Base-by-base conservation (phyloP, 73 alveolate species). In the Stentor roeselii region DNA sequence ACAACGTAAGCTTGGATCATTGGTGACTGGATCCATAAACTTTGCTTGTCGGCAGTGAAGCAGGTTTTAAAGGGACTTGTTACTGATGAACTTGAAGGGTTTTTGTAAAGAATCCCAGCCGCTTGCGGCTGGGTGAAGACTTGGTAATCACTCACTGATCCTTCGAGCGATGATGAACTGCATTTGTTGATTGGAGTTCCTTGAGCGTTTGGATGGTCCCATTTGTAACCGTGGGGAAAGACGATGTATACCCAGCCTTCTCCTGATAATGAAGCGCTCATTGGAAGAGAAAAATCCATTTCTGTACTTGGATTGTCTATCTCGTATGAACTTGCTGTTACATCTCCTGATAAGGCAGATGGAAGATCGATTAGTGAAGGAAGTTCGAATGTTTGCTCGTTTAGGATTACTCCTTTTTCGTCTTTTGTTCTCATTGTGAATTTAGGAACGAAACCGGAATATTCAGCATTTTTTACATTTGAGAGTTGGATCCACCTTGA, bases 201-300 rank as follows among this genome's bases (percentile, higher is more conserved):
- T 39, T 76, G 84, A 76, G 84, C 36, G 39, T 39, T 39, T 21
- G 75, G 74, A 39, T 76, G 39, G n/a, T 76, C 59, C 84, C 84
- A 76, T 35, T 76, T 76, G 84, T 39, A 76, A n/a, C 84, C 84
- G n/a, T 39, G 39, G 6, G 84, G 84, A 38, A 76, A 76, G 0
- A 39, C 60, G 21, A 76, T 14, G 67, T 39, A 39, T n/a, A 76
- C 84, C 30, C 31, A 32, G 2, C 74, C 84, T 21, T 21, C 39
- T 27, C 31, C 59, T 27, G 84, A 37, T 14, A 39, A 27, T 37
- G 34, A 14, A 21, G 36, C 84, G 6, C 36, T 21, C 60, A 39
- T 76, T 36, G 76, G 34, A 15, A 76, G 2, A 2, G 36, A n/a
- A 21, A 76, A 37, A 1, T 37, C 82, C 60, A 76, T 41, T 76